These are phyloP conservation scores for Exophiala phaeomuriformis DNA, from an alignment of 2,329 filamentous ascomycete species.

Conservation along the genomic window DNA sequence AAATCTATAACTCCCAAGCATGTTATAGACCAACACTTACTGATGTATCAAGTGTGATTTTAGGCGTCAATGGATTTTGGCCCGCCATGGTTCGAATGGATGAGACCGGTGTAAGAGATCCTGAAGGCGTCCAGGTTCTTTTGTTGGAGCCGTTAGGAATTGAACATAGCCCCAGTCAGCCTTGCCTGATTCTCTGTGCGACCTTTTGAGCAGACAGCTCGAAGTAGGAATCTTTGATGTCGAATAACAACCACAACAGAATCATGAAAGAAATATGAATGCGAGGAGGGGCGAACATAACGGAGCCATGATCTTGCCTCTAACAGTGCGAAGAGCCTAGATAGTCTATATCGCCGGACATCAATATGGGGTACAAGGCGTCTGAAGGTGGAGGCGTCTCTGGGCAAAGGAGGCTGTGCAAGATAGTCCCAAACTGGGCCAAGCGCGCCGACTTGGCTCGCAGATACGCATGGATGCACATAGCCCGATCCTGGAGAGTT, in stretches of 20 bases:
- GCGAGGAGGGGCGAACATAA: not conserved
- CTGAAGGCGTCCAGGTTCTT: not conserved
- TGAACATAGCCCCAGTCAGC: too few relatives aligned
- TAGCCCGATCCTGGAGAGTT: not conserved
- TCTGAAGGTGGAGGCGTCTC: not conserved
- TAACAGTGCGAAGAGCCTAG: not conserved
- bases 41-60: slow-evolving; percentile 25
- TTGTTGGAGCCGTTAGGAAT: not conserved
- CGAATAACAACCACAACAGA: too few relatives aligned
- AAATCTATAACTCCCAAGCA: not conserved
- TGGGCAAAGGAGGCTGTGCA: not conserved
- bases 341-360: not conserved
- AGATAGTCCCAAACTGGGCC: not conserved
- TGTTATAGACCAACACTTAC: slow-evolving; percentile 14
- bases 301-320: not conserved
- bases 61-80: slow-evolving; percentile 12
- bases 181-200: too few relatives aligned
- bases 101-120: not conserved
- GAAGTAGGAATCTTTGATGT: too few relatives aligned
- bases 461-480: not conserved
- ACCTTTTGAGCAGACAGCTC: too few relatives aligned
- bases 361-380: not conserved
- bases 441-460: not conserved
- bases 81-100: slow-evolving; percentile 14
- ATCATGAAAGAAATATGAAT: not conserved